Conservation (phyloP, 495 filamentous ascomycete species). For the Penicillium flavigenum region DNA sequence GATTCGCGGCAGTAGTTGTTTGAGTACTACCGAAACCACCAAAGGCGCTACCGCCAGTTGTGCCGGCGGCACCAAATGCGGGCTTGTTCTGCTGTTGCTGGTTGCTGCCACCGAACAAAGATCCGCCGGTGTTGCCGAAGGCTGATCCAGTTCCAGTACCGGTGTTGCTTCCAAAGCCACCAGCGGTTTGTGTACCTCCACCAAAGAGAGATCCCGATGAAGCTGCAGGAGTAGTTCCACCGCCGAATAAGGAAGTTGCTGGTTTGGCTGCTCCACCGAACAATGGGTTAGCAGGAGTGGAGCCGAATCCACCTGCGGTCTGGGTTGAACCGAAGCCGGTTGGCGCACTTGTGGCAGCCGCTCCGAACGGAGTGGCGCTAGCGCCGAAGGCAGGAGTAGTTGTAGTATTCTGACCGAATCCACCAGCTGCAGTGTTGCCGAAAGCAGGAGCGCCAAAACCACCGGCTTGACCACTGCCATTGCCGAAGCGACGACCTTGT, state of each 20-base stretch:
- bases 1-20: constrained; percentile 35
- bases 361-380: constrained; percentile 55
- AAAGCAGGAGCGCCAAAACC: constrained; percentile 68
- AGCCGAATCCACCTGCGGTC: constrained; percentile 58
- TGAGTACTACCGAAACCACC: constrained; percentile 43
- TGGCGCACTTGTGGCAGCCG: constrained; percentile 43
- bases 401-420: constrained; percentile 44
- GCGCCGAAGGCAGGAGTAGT: constrained; percentile 54
- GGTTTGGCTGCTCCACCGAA: constrained; percentile 44
- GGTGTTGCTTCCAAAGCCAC: constrained; percentile 34
- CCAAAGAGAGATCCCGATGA: constrained; percentile 14
- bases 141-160: constrained; percentile 25
- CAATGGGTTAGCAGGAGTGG: constrained; percentile 39
- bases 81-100: constrained; percentile 46
- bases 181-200: constrained; percentile 28
- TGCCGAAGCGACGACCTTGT: constrained; percentile 79
- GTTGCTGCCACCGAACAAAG: constrained; percentile 50
- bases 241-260: constrained; percentile 41
- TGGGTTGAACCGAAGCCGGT: constrained; percentile 49
- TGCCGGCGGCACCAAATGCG: constrained; percentile 38
- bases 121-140: constrained; percentile 32
- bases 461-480: constrained; percentile 74
- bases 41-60: constrained; percentile 28
- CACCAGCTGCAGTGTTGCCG: constrained; percentile 30
- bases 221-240: constrained; percentile 31